These are phyloP conservation scores for Cryptosporidium meleagridis DNA, from an alignment of 169 alveolate genomes.

Conservation along the genomic window DNA sequence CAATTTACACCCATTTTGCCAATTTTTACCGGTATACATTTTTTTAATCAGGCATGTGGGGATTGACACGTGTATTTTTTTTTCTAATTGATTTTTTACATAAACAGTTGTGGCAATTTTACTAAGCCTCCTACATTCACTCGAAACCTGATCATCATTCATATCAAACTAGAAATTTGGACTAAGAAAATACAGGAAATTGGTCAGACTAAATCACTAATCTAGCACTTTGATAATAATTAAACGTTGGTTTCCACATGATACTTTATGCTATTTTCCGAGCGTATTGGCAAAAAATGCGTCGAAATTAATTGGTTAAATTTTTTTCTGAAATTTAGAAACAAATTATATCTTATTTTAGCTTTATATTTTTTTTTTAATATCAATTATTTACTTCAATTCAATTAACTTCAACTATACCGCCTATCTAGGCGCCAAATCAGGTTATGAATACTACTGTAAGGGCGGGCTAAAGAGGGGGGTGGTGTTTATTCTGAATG, in stretches of 20 bases:
- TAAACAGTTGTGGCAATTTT: neutral
- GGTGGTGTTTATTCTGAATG: neutral
- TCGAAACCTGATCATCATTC: neutral
- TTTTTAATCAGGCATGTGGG: conserved; percentile 1
- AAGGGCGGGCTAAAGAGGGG: neutral
- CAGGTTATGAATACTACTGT: neutral
- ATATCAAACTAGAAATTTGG: neutral
- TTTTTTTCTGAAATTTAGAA: too few relatives aligned
- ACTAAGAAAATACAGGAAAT: neutral
- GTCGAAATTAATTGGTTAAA: neutral
- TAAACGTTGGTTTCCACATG: neutral
- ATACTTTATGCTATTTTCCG: neutral
- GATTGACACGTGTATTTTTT: conserved; percentile 12
- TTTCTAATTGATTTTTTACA: neutral
- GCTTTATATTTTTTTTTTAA: neutral
- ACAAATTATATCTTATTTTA: neutral
- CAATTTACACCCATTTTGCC: neutral
- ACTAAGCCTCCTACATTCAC: neutral
- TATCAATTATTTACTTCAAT: too few relatives aligned
- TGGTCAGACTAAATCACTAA: too few relatives aligned
- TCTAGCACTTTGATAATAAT: neutral
- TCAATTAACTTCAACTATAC: neutral
- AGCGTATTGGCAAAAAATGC: neutral
- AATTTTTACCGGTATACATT: conserved; percentile 14
- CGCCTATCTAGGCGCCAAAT: neutral